A percentile compares a stretch with the other conserved stretches of the same genome.
These are phyloP conservation scores for Deuterostichococcus epilithicus DNA, from an alignment of 139 green algal genomes.

Conservation along the genomic window DNA sequence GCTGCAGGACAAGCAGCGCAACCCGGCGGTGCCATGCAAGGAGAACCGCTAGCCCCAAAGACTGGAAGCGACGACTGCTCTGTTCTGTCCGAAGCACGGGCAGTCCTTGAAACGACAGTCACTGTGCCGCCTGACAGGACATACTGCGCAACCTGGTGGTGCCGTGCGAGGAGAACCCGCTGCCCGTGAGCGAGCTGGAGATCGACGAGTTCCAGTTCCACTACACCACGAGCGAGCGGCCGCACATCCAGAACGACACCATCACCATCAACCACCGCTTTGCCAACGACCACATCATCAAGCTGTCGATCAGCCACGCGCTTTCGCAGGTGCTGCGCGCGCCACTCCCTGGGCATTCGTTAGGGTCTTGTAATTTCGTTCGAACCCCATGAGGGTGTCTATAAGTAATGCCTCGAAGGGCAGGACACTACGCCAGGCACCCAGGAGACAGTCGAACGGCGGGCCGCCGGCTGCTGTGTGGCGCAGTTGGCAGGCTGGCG, in stretches of 20 bases:
- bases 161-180: constrained; percentile 34
- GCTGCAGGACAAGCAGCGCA: too few species aligned
- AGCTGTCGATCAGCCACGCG: constrained; percentile 52
- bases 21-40: too few species aligned
- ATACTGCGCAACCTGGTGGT: constrained; percentile 29
- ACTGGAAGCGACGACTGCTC: too few species aligned
- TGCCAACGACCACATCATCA: constrained; percentile 44
- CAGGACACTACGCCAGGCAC: too few species aligned
- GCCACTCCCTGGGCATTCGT: neutral
- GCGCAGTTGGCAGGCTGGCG: too few species aligned
- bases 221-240: constrained; percentile 53
- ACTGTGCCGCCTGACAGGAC: constrained; percentile 8
- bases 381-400: too few species aligned
- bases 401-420: too few species aligned
- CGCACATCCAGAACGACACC: constrained; percentile 80
- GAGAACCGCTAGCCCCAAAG: too few species aligned
- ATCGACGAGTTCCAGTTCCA: constrained; percentile 51
- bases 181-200: constrained; percentile 34
- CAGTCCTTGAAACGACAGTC: constrained; percentile 7
- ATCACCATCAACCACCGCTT: constrained; percentile 66
- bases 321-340: constrained; percentile 26
- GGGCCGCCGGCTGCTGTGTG: too few species aligned
- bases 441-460: too few species aligned
- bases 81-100: too few species aligned
- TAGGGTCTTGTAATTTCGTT: neutral